A percentile compares a stretch with the other conserved stretches of the same genome.
Evolutionary conservation across 768 basidiomycete species (phyloP).

Genomic region (Tephrocybe sp.): DNA sequence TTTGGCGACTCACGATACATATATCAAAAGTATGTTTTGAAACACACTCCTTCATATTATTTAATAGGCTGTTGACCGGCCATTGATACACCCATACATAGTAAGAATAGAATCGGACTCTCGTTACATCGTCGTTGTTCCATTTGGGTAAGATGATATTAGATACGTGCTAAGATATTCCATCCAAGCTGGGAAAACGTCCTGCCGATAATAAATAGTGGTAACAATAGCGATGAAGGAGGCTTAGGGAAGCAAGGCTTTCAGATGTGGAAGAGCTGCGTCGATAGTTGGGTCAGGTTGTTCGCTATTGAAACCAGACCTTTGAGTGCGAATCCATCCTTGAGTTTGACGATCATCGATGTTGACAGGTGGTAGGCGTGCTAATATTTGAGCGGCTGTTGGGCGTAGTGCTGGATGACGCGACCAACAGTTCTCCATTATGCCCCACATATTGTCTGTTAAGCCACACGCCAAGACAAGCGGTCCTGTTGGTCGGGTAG

Average conservation of each 20-base stretch:
- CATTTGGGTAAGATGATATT: neutral
- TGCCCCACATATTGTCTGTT: constrained; percentile 8
- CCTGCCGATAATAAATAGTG: neutral
- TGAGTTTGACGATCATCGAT: neutral
- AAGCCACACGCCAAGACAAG: constrained; percentile 1
- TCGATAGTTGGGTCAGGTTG: neutral
- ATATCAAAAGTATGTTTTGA: neutral
- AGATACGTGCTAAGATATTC: neutral
- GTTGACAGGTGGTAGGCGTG: neutral
- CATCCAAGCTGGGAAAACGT: neutral
- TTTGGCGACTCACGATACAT: constrained; percentile 3
- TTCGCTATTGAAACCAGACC: neutral
- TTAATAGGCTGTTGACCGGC: neutral
- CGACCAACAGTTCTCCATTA: constrained; percentile 12
- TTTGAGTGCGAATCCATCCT: constrained; percentile 6
- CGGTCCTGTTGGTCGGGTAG: neutral
- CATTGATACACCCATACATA: neutral
- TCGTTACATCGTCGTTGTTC: neutral
- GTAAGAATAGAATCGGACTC: neutral
- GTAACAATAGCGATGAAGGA: neutral
- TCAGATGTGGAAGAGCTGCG: constrained; percentile 1
- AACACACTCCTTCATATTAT: neutral
- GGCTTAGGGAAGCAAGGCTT: neutral
- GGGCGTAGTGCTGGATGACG: constrained; percentile 1
- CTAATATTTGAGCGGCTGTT: neutral